Percentiles rank a stretch among this genome's conserved stretches.
Evolutionary conservation across 345 rosid species (phyloP).

Genomic region (Psidium guajava): DNA sequence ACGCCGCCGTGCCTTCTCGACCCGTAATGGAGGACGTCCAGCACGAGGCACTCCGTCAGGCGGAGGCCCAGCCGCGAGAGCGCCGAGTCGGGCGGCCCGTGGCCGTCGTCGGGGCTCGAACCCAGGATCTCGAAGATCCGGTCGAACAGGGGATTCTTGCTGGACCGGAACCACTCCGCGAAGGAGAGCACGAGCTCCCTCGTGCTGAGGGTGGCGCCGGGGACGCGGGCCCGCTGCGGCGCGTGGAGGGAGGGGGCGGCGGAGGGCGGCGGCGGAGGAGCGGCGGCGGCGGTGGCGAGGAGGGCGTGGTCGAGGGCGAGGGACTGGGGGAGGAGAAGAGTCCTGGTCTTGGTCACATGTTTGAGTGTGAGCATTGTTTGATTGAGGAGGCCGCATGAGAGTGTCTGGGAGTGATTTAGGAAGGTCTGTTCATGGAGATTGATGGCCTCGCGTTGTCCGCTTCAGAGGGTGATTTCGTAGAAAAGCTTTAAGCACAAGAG

Average conservation of each 20-base stretch:
- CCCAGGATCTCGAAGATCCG: conserved; percentile 32
- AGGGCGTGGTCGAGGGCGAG: neutral
- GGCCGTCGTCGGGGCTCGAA: conserved; percentile 13
- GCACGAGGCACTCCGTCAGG: conserved; percentile 43
- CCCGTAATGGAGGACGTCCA: conserved; percentile 46
- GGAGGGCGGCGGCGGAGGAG: neutral
- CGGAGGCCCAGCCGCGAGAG: conserved; percentile 39
- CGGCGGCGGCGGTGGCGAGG: neutral
- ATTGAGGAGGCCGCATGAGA: neutral
- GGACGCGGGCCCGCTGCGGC: neutral
- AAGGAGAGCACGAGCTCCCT: conserved; percentile 23
- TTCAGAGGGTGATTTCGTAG: neutral
- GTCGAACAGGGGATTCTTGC: conserved; percentile 12
- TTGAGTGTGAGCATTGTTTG: conserved; percentile 6
- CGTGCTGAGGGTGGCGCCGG: neutral
- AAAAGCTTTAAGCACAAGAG: neutral
- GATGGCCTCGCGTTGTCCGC: neutral
- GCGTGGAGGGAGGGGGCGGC: neutral
- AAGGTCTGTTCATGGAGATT: neutral
- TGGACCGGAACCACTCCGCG: conserved; percentile 51
- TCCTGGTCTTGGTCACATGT: conserved; percentile 2
- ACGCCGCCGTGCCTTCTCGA: conserved; percentile 19
- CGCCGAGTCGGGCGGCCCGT: conserved; percentile 9
- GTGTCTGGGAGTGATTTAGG: neutral
- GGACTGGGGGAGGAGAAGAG: neutral